phyloP scores from a whole-genome alignment of 352 stramenopile genomes.

The Phytophthora uliginosa region DNA sequence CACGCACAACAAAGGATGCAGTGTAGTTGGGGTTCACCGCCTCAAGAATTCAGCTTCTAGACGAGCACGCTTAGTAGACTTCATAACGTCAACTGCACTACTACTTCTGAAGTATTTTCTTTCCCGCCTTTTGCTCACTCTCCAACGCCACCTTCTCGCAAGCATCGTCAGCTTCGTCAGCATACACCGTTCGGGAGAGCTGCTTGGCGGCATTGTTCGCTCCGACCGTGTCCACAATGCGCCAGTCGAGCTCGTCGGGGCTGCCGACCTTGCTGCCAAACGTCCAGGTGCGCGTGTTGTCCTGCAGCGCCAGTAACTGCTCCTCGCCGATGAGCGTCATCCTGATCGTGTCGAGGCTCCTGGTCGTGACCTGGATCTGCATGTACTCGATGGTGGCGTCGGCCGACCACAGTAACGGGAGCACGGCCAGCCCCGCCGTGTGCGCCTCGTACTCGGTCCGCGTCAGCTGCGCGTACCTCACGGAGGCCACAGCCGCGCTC shows the following conservation, averaged over 20 bases:
- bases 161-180: not conserved
- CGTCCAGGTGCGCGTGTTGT: constrained; percentile 46
- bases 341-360: constrained; percentile 45
- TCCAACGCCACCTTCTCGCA: not conserved
- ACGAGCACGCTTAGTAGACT: too few relatives aligned
- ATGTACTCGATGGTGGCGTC: constrained; percentile 53
- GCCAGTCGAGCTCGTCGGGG: constrained; percentile 49
- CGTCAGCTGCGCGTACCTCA: constrained; percentile 49
- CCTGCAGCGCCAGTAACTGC: constrained; percentile 46
- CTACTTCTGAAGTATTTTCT: not conserved
- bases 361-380: constrained; percentile 44
- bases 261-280: constrained; percentile 46
- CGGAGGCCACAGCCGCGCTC: constrained; percentile 31
- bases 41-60: too few relatives aligned
- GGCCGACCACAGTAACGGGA: constrained; percentile 28
- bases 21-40: too few relatives aligned
- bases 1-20: too few relatives aligned
- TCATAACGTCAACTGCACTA: too few relatives aligned
- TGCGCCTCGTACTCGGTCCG: constrained; percentile 40
- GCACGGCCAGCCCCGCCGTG: constrained; percentile 17
- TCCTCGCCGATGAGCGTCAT: constrained; percentile 57
- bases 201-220: constrained; percentile 43
- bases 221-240: constrained; percentile 38
- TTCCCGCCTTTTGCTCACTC: not conserved
- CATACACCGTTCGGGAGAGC: constrained; percentile 35